Evolutionary conservation across 345 rosid species (phyloP).

Genomic region (Noccaea caerulescens): DNA sequence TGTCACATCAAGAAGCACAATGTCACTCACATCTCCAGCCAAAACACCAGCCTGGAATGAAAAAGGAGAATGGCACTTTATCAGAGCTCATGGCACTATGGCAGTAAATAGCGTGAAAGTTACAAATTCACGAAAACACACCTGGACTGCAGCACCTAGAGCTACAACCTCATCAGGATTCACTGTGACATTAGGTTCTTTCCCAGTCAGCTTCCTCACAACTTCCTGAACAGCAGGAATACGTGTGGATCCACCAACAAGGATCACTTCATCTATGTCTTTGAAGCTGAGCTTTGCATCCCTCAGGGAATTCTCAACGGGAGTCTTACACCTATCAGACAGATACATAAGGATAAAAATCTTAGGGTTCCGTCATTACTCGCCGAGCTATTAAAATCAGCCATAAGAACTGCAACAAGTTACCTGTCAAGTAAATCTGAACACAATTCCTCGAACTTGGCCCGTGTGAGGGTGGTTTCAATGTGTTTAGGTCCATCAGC

Average conservation of each 20-base stretch:
- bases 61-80: not conserved
- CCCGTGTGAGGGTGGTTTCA: constrained; percentile 89
- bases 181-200: constrained; percentile 94
- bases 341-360: not conserved
- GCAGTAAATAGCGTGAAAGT: not conserved
- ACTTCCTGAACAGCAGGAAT: constrained; percentile 97
- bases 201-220: constrained; percentile 87
- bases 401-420: not conserved
- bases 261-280: constrained; percentile 93
- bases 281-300: constrained; percentile 89
- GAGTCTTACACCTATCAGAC: constrained; percentile 68
- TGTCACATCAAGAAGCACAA: constrained; percentile 85
- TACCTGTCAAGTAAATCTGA: constrained; percentile 93
- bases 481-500: constrained; percentile 99
- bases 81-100: constrained; percentile 2
- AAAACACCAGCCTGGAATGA: constrained; percentile 84
- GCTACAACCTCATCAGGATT: constrained; percentile 99
- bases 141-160: constrained; percentile 99
- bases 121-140: constrained; percentile 29
- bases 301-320: constrained; percentile 81
- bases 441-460: constrained; percentile 89
- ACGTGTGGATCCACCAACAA: constrained; percentile 98
- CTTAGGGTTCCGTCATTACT: not conserved
- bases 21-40: constrained; percentile 95
- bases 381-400: not conserved